Base-by-base conservation (phyloP, 2,329 filamentous ascomycete species). In the Amauroascus niger region DNA sequence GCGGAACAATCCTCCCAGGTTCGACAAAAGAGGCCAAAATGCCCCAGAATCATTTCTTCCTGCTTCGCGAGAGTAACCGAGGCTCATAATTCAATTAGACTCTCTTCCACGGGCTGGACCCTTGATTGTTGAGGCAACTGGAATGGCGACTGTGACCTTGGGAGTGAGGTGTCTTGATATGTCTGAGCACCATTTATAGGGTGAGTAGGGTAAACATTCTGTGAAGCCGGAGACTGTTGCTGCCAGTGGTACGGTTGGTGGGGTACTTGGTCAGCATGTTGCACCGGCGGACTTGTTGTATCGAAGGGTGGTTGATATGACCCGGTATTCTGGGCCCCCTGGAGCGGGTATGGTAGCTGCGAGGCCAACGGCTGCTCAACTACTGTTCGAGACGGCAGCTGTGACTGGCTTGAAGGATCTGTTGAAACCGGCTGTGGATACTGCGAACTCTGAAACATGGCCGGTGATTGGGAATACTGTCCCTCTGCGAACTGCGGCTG, bases 11-110 rank as follows among this genome's bases (percentile, higher is more conserved):
- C 26, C 9, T 5, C 9, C 26, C 26, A 30, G 26, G 26, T 9
- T 30, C 26, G 5, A 30, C 26, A 30, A 9, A n/a, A 30, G 26
- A 30, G 26, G 9, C 26, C n/a, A n/a, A n/a, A n/a, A 30, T 30
- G 9, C 5, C 26, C 9, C 9, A 30, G 26, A 30, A 30, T 30
- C 26, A 30, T 5, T 30, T 30, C 26, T n/a, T n/a, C 26, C 9
- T 30, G 26, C 26, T 9, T 5, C 4, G 9, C 4, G 5, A 30
- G 4, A 16, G 24, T 3, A n/a, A 5, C 26, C 43, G 8, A 24
- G 20, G 16, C n/a, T 67, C 69, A 90, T 57, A 91, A 75, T 68
- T 93, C 87, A 69, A 93, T 93, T 63, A 93, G 70, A 55, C 82
- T 85, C 69, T 91, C 87, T 69, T 91, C 87, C 45, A 85, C 65